Percentiles rank a stretch among this genome's conserved stretches.
Conservation (phyloP, 352 stramenopile genomes). For the Blastocystis sp. region DNA sequence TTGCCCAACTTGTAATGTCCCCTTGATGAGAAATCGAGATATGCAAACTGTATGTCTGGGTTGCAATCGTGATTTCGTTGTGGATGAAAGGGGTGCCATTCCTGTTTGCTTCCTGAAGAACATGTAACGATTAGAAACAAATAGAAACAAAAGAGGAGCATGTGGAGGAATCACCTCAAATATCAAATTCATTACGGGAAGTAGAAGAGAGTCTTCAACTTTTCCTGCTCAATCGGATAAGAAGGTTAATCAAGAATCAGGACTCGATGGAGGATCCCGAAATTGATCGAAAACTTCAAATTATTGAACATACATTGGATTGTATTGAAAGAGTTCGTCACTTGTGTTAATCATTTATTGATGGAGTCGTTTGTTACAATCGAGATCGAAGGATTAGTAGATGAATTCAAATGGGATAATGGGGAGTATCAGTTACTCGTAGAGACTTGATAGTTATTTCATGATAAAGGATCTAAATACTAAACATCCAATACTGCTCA, state of each 20-base stretch:
- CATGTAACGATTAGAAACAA: slow-evolving; percentile 5
- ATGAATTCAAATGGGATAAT: neutral
- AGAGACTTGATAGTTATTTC: neutral
- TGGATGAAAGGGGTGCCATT: neutral
- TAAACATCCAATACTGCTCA: slow-evolving; percentile 13
- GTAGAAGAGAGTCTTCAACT: neutral
- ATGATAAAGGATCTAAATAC: slow-evolving; percentile 6
- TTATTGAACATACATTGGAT: neutral
- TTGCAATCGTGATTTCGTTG: slow-evolving; percentile 3
- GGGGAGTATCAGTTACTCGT: slow-evolving; percentile 5
- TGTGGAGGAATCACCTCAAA: neutral
- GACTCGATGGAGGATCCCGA: neutral
- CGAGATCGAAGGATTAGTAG: slow-evolving; percentile 37
- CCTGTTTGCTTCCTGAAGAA: neutral
- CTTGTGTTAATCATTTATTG: slow-evolving; percentile 32
- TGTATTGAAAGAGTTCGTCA: slow-evolving; percentile 11
- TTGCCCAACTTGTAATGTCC: slow-evolving; percentile 1
- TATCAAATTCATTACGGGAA: neutral
- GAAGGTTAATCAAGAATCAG: neutral
- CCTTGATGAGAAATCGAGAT: slow-evolving; percentile 33
- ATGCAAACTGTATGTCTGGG: slow-evolving; percentile 16
- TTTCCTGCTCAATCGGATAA: neutral
- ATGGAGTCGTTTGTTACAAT: slow-evolving; percentile 59
- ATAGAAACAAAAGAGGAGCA: neutral
- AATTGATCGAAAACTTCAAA: slow-evolving; percentile 8